Conservation (phyloP, 2,329 filamentous ascomycete species). For the Pestalotiopsis sp. region DNA sequence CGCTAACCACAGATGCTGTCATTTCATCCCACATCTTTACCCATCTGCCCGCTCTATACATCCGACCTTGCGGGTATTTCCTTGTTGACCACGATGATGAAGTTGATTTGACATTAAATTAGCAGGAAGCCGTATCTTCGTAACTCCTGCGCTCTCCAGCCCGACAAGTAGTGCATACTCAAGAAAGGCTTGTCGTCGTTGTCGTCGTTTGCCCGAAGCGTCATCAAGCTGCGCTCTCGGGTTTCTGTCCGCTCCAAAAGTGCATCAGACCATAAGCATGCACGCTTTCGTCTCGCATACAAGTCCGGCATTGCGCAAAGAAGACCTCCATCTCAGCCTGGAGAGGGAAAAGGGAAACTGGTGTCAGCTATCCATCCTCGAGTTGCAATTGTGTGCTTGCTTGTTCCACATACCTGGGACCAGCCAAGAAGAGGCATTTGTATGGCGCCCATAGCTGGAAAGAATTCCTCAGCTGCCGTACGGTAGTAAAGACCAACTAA, state of each 20-base stretch:
- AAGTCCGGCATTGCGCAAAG: slow-evolving; percentile 27
- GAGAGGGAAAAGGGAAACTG: neutral
- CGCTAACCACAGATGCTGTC: no score
- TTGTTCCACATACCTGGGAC: slow-evolving; percentile 21
- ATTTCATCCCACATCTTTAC: neutral
- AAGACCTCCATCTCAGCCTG: slow-evolving; percentile 28
- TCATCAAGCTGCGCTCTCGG: slow-evolving; percentile 17
- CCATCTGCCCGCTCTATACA: neutral
- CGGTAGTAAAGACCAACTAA: slow-evolving; percentile 44
- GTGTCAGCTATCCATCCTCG: no score
- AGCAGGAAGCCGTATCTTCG: neutral
- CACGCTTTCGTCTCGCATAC: slow-evolving; percentile 30
- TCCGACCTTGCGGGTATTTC: neutral
- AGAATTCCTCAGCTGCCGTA: slow-evolving; percentile 43
- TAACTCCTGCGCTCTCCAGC: neutral
- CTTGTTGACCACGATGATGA: neutral
- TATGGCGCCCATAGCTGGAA: slow-evolving; percentile 41
- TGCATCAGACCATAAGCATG: slow-evolving; percentile 41
- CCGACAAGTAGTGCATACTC: neutral
- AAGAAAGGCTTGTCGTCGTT: neutral
- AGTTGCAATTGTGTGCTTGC: neutral
- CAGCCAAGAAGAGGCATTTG: slow-evolving; percentile 42
- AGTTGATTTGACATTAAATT: neutral
- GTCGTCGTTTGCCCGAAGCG: neutral
- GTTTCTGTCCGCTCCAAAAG: slow-evolving; percentile 46